These are phyloP conservation scores for Phaeosphaeriaceae sp. DNA, from an alignment of 2,329 filamentous ascomycete species.

Conservation along the genomic window DNA sequence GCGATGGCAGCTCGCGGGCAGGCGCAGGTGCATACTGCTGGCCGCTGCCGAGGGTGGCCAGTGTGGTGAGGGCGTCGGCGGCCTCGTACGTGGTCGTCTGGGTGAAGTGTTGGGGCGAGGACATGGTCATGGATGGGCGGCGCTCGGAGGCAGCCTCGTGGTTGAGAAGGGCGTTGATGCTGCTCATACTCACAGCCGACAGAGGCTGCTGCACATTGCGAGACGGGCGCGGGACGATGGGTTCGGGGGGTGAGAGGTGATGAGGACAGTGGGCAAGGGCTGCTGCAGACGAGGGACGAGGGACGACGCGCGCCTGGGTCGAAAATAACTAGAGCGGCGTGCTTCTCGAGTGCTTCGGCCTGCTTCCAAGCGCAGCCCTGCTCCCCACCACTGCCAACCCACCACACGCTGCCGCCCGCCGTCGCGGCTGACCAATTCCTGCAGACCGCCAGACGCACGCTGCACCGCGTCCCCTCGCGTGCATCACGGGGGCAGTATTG, in stretches of 20 bases:
- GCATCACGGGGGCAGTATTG: not conserved
- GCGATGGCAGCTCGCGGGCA: conserved; percentile 40
- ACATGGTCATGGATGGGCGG: conserved; percentile 14
- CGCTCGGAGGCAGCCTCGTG: conserved; percentile 30
- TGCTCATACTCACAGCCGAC: conserved; percentile 34
- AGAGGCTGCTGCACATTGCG: conserved; percentile 11
- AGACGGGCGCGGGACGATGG: not conserved
- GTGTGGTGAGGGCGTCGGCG: conserved; percentile 48
- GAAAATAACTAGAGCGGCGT: conserved; percentile 25
- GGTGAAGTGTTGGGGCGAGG: conserved; percentile 10
- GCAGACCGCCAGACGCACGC: not conserved
- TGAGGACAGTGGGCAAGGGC: not conserved
- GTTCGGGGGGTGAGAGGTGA: not conserved
- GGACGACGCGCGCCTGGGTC: conserved; percentile 10
- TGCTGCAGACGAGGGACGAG: conserved; percentile 2
- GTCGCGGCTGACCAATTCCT: not conserved
- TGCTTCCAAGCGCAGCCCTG: conserved; percentile 11
- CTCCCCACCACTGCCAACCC: not conserved
- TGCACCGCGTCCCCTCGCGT: too few relatives aligned
- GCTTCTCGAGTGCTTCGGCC: conserved; percentile 19
- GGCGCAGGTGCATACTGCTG: conserved; percentile 36
- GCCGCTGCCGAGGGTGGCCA: conserved; percentile 42
- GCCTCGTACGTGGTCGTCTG: conserved; percentile 45
- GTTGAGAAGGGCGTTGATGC: conserved; percentile 47
- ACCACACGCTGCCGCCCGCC: too few relatives aligned